These are phyloP conservation scores for Fonsecaea nubica DNA, from an alignment of 2,329 filamentous ascomycete species.

Conservation along the genomic window DNA sequence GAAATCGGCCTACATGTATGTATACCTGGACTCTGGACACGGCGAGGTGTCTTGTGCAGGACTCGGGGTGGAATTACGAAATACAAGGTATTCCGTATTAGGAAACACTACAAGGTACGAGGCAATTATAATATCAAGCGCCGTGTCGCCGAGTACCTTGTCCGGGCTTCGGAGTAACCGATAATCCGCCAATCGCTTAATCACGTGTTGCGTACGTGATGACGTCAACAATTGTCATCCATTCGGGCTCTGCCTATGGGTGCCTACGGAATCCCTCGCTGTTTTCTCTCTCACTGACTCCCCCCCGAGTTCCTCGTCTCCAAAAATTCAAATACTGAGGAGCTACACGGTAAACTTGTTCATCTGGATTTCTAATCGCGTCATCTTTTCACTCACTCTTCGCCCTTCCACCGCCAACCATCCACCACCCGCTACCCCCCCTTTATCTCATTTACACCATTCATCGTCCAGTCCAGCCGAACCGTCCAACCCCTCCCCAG, in stretches of 20 bases:
- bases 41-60: neutral
- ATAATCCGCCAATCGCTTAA: neutral
- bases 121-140: no score
- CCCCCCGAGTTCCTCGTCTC: neutral
- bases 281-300: neutral
- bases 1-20: constrained; percentile 16
- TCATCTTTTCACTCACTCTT: constrained; percentile 5
- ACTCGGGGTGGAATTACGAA: neutral
- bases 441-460: constrained; percentile 3
- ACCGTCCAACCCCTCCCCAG: neutral
- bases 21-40: neutral
- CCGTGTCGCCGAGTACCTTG: neutral
- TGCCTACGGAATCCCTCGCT: neutral
- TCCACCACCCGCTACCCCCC: neutral
- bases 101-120: neutral
- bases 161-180: neutral
- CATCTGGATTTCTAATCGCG: constrained; percentile 28
- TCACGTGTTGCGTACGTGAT: neutral
- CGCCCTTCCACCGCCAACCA: constrained; percentile 4
- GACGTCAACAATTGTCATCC: constrained; percentile 7
- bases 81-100: neutral
- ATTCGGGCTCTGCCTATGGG: neutral
- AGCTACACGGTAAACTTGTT: neutral
- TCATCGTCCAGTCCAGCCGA: neutral
- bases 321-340: constrained; percentile 9